Evolutionary conservation across 2,329 filamentous ascomycete genomes (phyloP).

Genomic region (Hypoxylon sp.): DNA sequence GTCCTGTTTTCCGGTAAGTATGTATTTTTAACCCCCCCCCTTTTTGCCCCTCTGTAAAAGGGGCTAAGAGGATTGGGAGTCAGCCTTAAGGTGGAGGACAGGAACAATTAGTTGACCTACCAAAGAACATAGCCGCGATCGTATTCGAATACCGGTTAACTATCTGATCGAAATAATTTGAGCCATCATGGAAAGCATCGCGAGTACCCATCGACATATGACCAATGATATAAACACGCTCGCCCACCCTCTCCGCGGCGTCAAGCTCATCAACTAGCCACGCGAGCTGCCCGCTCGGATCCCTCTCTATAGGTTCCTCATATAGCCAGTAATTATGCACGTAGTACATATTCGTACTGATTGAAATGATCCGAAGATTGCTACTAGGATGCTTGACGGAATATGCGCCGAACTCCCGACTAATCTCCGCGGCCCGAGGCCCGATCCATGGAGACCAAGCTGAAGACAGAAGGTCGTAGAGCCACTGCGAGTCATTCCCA

Average conservation of each 20-base stretch:
- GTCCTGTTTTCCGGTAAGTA: conserved; percentile 51
- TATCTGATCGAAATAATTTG: conserved; percentile 68
- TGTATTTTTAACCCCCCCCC: neutral
- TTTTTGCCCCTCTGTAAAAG: neutral
- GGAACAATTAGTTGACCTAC: conserved; percentile 35
- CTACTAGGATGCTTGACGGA: conserved; percentile 61
- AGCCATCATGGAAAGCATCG: conserved; percentile 68
- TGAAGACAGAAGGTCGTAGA: conserved; percentile 64
- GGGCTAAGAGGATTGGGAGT: neutral
- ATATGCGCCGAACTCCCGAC: conserved; percentile 64
- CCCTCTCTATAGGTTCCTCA: conserved; percentile 63
- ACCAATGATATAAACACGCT: conserved; percentile 71
- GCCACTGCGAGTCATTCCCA: conserved; percentile 62
- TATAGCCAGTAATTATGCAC: conserved; percentile 71
- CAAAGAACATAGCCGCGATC: conserved; percentile 70
- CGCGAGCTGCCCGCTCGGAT: conserved; percentile 67
- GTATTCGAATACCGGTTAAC: conserved; percentile 68
- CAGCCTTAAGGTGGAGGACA: neutral
- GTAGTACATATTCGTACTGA: conserved; percentile 74
- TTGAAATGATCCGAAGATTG: conserved; percentile 70
- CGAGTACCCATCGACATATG: conserved; percentile 69
- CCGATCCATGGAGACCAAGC: conserved; percentile 67
- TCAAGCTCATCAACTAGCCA: conserved; percentile 70
- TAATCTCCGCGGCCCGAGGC: conserved; percentile 53
- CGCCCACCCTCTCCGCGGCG: conserved; percentile 64